Percentiles rank a stretch among this genome's conserved stretches.
Conservation (phyloP, 495 filamentous ascomycete genomes). For the Hypoxylon subgilvum region DNA sequence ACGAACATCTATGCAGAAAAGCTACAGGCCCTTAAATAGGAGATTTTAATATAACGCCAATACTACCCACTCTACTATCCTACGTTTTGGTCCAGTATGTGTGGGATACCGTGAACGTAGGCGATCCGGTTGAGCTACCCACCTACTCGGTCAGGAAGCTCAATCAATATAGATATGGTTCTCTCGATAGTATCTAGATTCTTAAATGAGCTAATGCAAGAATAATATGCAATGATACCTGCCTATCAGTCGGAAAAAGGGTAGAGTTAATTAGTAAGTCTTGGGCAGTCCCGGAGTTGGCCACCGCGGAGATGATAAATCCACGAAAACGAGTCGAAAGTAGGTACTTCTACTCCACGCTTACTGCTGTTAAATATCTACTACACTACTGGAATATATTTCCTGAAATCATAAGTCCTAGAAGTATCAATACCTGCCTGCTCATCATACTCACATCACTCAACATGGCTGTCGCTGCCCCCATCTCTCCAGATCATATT, state of each 20-base stretch:
- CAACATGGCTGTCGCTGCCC: conserved; percentile 37
- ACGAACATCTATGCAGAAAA: no score
- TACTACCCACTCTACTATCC: no score
- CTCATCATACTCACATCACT: not conserved
- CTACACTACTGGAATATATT: not conserved
- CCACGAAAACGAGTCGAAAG: conserved; percentile 25
- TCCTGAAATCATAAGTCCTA: not conserved
- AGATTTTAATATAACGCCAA: no score
- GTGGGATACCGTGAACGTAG: no score
- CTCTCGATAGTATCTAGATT: no score
- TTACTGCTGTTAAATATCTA: conserved; percentile 1
- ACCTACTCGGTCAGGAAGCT: not conserved
- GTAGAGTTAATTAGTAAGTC: conserved; percentile 7
- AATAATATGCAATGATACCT: not conserved
- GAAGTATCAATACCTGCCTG: not conserved
- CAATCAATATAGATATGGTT: no score
- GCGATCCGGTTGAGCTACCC: no score
- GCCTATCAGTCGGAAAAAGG: not conserved
- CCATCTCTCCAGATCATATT: conserved; percentile 51
- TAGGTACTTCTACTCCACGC: not conserved
- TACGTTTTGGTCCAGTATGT: no score
- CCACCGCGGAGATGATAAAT: conserved; percentile 35
- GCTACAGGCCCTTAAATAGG: no score
- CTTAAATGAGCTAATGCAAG: no score
- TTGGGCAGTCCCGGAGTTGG: not conserved